phyloP scores from a whole-genome alignment of 2,329 filamentous ascomycete species.

The Fusarium sacchari region DNA sequence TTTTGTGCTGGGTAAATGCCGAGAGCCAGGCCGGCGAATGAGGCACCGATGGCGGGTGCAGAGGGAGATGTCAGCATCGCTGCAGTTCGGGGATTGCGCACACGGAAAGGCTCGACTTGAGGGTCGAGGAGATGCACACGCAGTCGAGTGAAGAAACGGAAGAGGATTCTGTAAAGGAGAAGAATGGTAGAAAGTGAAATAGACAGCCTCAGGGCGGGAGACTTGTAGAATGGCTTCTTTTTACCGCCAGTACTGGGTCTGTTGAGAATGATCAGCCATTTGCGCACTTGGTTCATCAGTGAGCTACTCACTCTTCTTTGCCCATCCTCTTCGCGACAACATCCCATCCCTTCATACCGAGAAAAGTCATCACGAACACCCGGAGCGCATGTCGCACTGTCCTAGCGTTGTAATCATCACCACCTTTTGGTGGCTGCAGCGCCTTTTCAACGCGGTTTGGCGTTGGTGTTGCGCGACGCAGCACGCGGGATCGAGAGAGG shows the following conservation, averaged over 20 bases:
- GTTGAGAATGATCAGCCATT: conserved; percentile 2
- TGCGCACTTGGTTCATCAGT: background rate
- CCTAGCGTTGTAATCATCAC: conserved; percentile 75
- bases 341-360: conserved; percentile 72
- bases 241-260: conserved; percentile 47
- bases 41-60: conserved; percentile 90
- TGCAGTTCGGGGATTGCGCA: conserved; percentile 81
- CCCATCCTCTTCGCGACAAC: conserved; percentile 60
- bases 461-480: conserved; percentile 65
- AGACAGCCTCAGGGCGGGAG: conserved; percentile 79
- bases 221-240: conserved; percentile 68
- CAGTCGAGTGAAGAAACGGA: conserved; percentile 86
- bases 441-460: conserved; percentile 63
- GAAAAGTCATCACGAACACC: conserved; percentile 72
- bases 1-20: conserved; percentile 75
- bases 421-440: conserved; percentile 48
- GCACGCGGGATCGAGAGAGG: conserved; percentile 73
- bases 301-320: conserved; percentile 56
- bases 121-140: conserved; percentile 81
- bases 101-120: conserved; percentile 82
- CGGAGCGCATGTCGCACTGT: conserved; percentile 77
- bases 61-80: conserved; percentile 81
- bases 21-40: conserved; percentile 83
- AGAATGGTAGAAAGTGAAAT: conserved; percentile 86
- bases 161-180: conserved; percentile 87